Base-by-base conservation (phyloP, 1,284 basidiomycete species). In the Pseudozyma sp. region DNA sequence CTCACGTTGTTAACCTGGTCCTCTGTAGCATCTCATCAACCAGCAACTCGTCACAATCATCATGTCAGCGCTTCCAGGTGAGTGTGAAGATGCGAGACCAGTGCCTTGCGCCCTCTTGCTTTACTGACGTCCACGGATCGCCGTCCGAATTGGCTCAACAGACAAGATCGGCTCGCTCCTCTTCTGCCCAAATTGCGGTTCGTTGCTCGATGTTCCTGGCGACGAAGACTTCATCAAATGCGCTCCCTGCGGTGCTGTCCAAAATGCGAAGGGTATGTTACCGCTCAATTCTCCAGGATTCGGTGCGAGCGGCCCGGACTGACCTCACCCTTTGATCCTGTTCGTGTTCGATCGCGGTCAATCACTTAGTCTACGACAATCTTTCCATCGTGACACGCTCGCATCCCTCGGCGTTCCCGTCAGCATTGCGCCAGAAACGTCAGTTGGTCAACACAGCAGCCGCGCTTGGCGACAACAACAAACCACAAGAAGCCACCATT, bases 351-450 rank as follows among this genome's bases (percentile, higher is more conserved):
- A 24, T 24, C 24, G 24, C 24, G 24, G 24, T 24, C 35, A 37
- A 55, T 9, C 34, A 14, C 1, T 19, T 75, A 98, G 96, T 94
- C 7, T 98, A 97, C 84, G 94, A 98, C 82, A 92, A 94, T 83
- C 91, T 92, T 35, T 90, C 92, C 72, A 94, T 97, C 63, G 90
- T 91, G 50, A 99, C 96, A 0, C 90, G 90, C 42, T 97, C 94
- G 2, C 92, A 94, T 70, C 92, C 94, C 0, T 92, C 94, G 68
- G 96, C 96, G 8, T 98, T 99, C 85, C 96, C 96, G 0, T 95
- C 93, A 29, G 89, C 90, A 0, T 86, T 99, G 64, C 88, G 91
- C 75, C 92, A 94, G 77, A 94, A 94, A 83, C 88, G 94, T 53
- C 95, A 94, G 82, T 81, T 88, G 39, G 96, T 94, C 0, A 92